Conservation (phyloP, 495 filamentous ascomycete species). For the Astrothelium subdiscretum region DNA sequence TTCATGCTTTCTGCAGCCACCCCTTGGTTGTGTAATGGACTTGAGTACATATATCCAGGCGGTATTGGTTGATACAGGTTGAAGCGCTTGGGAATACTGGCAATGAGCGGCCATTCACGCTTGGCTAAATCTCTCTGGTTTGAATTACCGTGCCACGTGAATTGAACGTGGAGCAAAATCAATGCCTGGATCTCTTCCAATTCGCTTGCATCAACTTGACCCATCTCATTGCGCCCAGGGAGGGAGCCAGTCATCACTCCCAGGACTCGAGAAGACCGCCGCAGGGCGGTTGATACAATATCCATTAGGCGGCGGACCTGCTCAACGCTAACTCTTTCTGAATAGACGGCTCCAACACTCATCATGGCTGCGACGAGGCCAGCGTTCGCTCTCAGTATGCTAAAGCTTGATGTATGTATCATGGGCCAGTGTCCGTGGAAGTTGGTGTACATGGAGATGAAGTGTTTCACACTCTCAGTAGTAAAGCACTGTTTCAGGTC, state of each 20-base stretch:
- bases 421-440: constrained; percentile 59
- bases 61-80: constrained; percentile 37
- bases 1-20: constrained; percentile 27
- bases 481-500: constrained; percentile 41
- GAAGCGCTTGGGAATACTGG: constrained; percentile 37
- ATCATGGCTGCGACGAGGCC: constrained; percentile 52
- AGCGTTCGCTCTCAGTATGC: constrained; percentile 45
- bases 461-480: constrained; percentile 47
- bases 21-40: constrained; percentile 24
- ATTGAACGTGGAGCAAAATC: constrained; percentile 42
- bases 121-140: constrained; percentile 44
- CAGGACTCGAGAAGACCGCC: constrained; percentile 32
- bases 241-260: constrained; percentile 18
- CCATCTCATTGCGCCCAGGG: constrained; percentile 22
- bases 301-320: constrained; percentile 51
- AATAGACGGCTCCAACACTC: constrained; percentile 57
- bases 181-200: constrained; percentile 52
- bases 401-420: constrained; percentile 56
- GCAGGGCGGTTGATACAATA: constrained; percentile 36
- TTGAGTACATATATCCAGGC: constrained; percentile 24
- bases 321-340: constrained; percentile 37
- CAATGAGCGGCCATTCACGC: constrained; percentile 40
- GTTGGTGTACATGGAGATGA: constrained; percentile 48
- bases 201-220: constrained; percentile 24
- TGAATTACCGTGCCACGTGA: constrained; percentile 52